Evolutionary conservation across 306 rosid species (phyloP), one percentile per base, ranked within the genome.

Genomic region (Chamaecrista fasciculata): DNA sequence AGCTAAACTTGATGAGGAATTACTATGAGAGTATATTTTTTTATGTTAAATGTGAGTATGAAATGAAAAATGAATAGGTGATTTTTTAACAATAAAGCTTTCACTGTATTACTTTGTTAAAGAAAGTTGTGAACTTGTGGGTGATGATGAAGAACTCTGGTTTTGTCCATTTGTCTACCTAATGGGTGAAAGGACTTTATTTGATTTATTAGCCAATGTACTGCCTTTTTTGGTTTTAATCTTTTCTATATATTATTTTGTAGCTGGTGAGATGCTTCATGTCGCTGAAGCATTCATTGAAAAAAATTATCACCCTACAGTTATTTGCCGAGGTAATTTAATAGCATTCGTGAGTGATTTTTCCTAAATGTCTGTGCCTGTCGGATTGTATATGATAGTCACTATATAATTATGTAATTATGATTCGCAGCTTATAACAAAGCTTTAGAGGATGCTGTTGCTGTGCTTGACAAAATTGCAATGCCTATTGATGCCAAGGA

Each of bases 211-310:
- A 53, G 28, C 61, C 11, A 26, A 10, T 44, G 2, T 62, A 16
- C 48, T 53, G 18, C 26, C 24, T 68, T 48, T 10, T 29, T 37
- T 55, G n/a, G 16, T 6, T 62, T 19, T 53, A 42, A 67, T 52
- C n/a, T 24, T 82, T 21, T 71, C 62, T 11, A 40, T 44, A 15
- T 44, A 65, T 39, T 61, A 49, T 43, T 11, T 69, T 77, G 84
- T 73, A 93, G 98, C 98, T 77, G 98, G 98, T 81, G 98, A 93
- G 85, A 93, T 93, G 98, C 96, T 93, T 59, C 98, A 87, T 62
- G 98, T 90, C 37, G 98, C 98, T 0, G 96, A 93, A 76, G 87
- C 96, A 66, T 93, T 90, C 76, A 90, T 93, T 78, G 96, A 87
- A 50, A 86, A 87, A 82, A 81, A 72, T 10, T 91, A 73, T 74